Evolutionary conservation across 1,284 basidiomycete genomes (phyloP), one percentile per base, ranked within the genome.

Genomic region (Malassezia slooffiae): DNA sequence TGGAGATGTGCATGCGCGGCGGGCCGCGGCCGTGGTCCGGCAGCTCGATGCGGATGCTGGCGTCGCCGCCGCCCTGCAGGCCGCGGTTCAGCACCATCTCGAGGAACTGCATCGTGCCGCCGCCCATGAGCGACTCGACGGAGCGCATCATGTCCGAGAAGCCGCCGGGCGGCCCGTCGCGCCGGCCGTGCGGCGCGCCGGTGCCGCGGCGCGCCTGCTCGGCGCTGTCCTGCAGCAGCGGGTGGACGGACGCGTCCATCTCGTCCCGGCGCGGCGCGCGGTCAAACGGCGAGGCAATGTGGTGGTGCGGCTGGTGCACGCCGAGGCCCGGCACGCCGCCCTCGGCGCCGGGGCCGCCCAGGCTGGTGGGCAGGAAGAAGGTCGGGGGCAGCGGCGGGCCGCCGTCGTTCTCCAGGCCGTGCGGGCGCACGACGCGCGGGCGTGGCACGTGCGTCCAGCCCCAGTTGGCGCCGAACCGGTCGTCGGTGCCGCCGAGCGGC

Each of bases 111-210:
- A 84, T 75, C 11, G 85, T 83, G 20, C 83, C 81, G 12, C 79
- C 80, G 1, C 84, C 85, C 41, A 89, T 80, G 39, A 87, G 77
- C 39, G 83, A 80, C 57, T 89, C 82, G 28, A 93, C 79, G 19
- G 80, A 81, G 41, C 85, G 81, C 19, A 86, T 43, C 53, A 55
- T 57, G 35, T 54, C 49, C 4, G 53, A 31, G 16, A 45, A 47
- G 15, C 48, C 50, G 6, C 49, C 32, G n/a, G 12, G 11, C 22
- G 37, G 28, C 11, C 28, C 38, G 31, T 38, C 23, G 28, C 41
- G 38, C 19, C 37, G 21, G 27, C 38, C 33, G 16, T 44, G 47
- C 2, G 47, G n/a, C n/a, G n/a, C n/a, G n/a, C n/a, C n/a, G n/a
- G n/a, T n/a, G n/a, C n/a, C 46, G 27, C 12, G 12, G 45, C 21